A percentile compares a stretch with the other conserved stretches of the same genome.
Conservation (phyloP, 148 eudicot species). For the Silene uniflora region DNA sequence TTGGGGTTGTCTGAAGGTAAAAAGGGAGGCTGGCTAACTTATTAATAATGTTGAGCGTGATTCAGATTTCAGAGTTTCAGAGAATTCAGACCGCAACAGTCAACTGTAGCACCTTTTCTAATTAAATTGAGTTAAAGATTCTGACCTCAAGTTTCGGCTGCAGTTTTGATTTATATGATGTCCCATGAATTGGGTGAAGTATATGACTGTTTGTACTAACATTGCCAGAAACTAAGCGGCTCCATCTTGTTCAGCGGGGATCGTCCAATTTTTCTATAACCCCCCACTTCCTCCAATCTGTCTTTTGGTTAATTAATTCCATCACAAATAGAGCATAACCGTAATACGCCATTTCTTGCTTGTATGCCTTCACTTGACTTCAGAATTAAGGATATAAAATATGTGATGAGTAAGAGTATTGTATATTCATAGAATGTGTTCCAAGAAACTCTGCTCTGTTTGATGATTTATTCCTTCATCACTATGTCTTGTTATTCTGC, state of each 20-base stretch:
- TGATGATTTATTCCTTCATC: background rate
- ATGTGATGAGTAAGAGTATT: background rate
- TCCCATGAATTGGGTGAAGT: background rate
- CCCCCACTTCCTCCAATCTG: background rate
- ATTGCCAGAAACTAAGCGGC: background rate
- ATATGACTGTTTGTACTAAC: background rate
- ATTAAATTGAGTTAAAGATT: background rate
- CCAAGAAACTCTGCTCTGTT: background rate
- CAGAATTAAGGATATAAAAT: background rate
- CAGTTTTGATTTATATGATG: background rate
- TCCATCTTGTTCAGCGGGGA: background rate
- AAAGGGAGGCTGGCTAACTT: background rate
- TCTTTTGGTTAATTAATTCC: background rate
- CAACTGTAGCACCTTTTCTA: background rate
- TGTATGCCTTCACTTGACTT: background rate
- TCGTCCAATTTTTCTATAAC: background rate
- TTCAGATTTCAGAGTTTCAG: background rate
- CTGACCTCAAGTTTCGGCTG: background rate
- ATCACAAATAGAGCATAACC: background rate
- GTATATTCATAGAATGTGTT: background rate
- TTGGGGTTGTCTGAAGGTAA: background rate
- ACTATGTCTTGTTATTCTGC: background rate
- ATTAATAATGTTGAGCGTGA: background rate
- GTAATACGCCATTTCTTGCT: too few species aligned
- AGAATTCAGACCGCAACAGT: background rate